Percentiles rank a stretch among this genome's conserved stretches.
phyloP scores from a whole-genome alignment of 169 alveolate species.

The Eimeria necatrix region DNA sequence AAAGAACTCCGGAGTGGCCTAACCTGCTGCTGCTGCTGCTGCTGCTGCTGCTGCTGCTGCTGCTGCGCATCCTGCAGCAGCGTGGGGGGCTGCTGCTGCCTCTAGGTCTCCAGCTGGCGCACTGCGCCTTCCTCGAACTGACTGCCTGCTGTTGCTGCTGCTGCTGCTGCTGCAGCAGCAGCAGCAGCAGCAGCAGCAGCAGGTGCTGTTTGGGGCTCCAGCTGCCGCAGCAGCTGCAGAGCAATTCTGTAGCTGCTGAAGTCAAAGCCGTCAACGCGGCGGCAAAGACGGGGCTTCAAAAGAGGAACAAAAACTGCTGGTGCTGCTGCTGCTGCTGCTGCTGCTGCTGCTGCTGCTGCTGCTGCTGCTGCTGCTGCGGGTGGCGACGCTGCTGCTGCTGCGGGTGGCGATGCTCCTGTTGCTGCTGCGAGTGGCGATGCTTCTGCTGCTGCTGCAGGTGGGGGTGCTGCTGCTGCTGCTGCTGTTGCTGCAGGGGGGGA shows the following conservation, averaged over 20 bases:
- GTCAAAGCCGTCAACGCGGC: neutral
- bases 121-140: too few relatives aligned
- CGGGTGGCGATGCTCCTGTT: too few relatives aligned
- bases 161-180: neutral
- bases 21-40: neutral
- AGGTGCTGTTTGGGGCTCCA: neutral
- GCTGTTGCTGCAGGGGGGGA: too few relatives aligned
- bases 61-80: neutral
- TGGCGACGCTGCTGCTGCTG: too few relatives aligned
- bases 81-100: too few relatives aligned
- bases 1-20: neutral
- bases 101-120: too few relatives aligned
- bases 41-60: neutral
- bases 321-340: neutral
- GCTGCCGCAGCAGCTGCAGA: neutral
- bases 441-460: too few relatives aligned
- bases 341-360: constrained; percentile 6
- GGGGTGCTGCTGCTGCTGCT: too few relatives aligned
- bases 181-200: constrained; percentile 1
- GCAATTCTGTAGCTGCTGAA: neutral
- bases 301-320: neutral
- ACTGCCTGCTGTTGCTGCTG: too few relatives aligned
- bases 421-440: too few relatives aligned
- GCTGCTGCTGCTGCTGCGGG: too few relatives aligned
- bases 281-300: neutral